Base-by-base conservation (phyloP, 2,329 filamentous ascomycete genomes). In the Apiospora malaysiana region DNA sequence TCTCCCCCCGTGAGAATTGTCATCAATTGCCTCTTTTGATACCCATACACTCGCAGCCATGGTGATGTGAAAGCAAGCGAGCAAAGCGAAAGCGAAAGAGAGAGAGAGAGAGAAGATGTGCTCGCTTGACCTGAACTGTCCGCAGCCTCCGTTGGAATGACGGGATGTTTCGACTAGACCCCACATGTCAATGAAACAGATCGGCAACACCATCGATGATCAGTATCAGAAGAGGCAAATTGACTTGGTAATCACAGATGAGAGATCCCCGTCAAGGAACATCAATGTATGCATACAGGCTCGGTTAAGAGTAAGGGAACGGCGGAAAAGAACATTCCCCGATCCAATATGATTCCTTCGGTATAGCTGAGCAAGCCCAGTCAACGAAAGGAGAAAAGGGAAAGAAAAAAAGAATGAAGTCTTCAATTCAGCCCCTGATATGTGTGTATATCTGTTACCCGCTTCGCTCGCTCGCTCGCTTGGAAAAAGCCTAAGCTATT, bases 131-230 rank as follows among this genome's bases (percentile, higher is more conserved):
- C 56, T 40, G 9, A 40, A 40, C n/a, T 14, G 9, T 40, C 56
- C 21, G 56, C 27, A 14, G n/a, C 18, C 32, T 63, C 56, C 56
- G 32, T 63, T 63, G 9, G 32, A 63, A 63, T 63, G 56, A 63
- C 56, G 56, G 32, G 56, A 63, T 63, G 56, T 40, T 63, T 63
- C 18, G 56, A 40, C 56, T 40, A 23, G 56, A 63, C 56, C 56
- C 56, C 56, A 63, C 56, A 40, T 37, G 32, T 9, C 56, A 37
- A 63, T 63, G 56, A 63, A 40, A 40, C 56, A 63, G 56, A 63
- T 63, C 56, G 32, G 18, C 56, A 40, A 63, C 32, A 63, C 56
- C 18, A 8, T 63, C 32, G 32, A n/a, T 63, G 56, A 40, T 63
- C 56, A 63, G 40, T 5, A 12, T 40, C 56, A 6, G 40, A 63